Evolutionary conservation across 371 early-diverging fungal genomes (phyloP), one percentile per base, ranked within the genome.

Genomic region (Saksenaea oblongispora): DNA sequence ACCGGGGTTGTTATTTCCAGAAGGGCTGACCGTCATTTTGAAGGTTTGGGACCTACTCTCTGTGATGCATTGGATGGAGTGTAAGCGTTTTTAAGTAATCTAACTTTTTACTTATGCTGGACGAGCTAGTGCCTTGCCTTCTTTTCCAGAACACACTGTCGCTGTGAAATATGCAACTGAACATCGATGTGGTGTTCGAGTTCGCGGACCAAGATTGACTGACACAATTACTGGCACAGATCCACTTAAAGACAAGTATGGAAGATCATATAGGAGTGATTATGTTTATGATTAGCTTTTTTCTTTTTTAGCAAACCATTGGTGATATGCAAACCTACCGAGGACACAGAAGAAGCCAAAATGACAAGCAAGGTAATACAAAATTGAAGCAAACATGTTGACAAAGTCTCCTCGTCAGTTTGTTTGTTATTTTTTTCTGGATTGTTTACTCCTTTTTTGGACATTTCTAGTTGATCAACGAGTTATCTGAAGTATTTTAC

Each of bases 21-120:
- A 67, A 70, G 80, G 56, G 84, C 80, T n/a, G 84, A 84, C 60
- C 71, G 76, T 24, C 71, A 84, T 59, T 84, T 84, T 67, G 83
- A 80, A 64, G 71, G 68, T 3, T 37, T 73, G 11, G 84, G 82
- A 0, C 83, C 76, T 5, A 60, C 67, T 24, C 65, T 84, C 26
- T 84, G 84, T 54, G 63, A 74, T 7, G 72, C 67, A 13, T 58
- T 84, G 56, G 69, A 83, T 72, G 63, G 69, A 17, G 62, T 76
- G 84, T 84, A 74, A 60, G 66, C 62, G 1, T 13, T 31, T 47
- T 15, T 2, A 5, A n/a, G 37, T 54, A 3, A 13, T 22, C 9
- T 3, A 15, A 18, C n/a, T 18, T 56, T 10, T 27, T 39, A 28
- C n/a, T 58, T 35, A 44, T 64, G n/a, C 39, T 14, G 39, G 13